A percentile compares a stretch with the other conserved stretches of the same genome.
Evolutionary conservation across 2,329 filamentous ascomycete species (phyloP).

Genomic region (Alternaria metachromatica): DNA sequence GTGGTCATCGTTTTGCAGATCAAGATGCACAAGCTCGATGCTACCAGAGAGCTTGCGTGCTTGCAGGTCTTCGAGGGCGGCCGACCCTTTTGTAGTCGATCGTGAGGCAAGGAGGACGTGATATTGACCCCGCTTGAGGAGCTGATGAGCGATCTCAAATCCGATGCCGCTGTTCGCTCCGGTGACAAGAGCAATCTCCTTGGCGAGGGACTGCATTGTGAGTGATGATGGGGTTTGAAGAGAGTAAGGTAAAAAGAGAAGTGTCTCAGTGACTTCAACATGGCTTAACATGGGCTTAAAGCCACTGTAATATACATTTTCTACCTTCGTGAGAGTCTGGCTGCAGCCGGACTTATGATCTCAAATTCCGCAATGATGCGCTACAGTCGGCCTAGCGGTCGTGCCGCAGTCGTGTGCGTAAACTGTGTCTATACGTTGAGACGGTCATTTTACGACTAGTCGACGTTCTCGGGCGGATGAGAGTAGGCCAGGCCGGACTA

Average conservation of each 20-base stretch:
- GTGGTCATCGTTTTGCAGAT: slow-evolving; percentile 53
- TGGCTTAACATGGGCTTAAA: neutral
- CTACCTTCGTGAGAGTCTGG: neutral
- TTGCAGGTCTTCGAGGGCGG: slow-evolving; percentile 34
- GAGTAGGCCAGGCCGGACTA: neutral
- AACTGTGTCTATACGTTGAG: neutral
- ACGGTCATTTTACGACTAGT: neutral
- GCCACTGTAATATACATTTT: neutral
- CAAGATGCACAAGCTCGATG: slow-evolving; percentile 51
- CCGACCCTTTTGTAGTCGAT: slow-evolving; percentile 30
- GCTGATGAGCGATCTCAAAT: slow-evolving; percentile 52
- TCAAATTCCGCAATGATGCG: slow-evolving; percentile 4
- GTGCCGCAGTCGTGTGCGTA: neutral
- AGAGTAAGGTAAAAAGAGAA: neutral
- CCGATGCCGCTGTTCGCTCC: slow-evolving; percentile 59
- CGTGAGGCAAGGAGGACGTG: slow-evolving; percentile 36
- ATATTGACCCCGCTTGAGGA: slow-evolving; percentile 47
- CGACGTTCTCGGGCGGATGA: neutral
- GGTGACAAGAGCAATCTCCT: slow-evolving; percentile 46
- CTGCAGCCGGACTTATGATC: neutral
- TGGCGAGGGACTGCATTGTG: slow-evolving; percentile 23
- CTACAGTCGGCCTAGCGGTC: neutral
- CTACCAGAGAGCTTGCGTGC: slow-evolving; percentile 35
- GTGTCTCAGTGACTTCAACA: neutral
- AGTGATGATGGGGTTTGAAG: neutral